Evolutionary conservation across 805 yeast genomes (phyloP).

Genomic region (Ogataea wickerhamii): DNA sequence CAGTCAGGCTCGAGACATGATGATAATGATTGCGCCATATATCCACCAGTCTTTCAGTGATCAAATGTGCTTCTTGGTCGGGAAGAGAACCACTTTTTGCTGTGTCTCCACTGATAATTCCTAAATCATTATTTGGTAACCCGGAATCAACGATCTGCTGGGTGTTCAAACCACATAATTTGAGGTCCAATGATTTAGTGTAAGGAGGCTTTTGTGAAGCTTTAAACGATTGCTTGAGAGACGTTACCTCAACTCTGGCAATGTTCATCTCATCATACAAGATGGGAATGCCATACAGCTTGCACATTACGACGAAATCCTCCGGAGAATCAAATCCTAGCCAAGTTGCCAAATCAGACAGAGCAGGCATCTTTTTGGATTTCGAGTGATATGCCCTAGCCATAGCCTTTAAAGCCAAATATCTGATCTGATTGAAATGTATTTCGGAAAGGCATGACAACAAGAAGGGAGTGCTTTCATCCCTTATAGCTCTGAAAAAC

Average conservation of each 20-base stretch:
- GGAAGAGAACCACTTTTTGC: neutral
- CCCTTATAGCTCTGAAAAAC: slow-evolving; percentile 56
- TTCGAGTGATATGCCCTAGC: slow-evolving; percentile 64
- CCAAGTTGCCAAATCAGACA: slow-evolving; percentile 41
- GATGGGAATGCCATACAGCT: slow-evolving; percentile 57
- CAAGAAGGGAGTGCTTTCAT: slow-evolving; percentile 56
- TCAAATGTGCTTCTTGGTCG: neutral
- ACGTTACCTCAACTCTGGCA: slow-evolving; percentile 39
- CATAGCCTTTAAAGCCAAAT: slow-evolving; percentile 67
- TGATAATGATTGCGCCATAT: neutral
- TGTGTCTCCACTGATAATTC: slow-evolving; percentile 5
- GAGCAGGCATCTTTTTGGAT: slow-evolving; percentile 57
- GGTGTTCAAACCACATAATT: slow-evolving; percentile 29
- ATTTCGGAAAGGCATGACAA: slow-evolving; percentile 74
- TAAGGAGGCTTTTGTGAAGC: slow-evolving; percentile 42
- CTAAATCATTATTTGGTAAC: slow-evolving; percentile 17
- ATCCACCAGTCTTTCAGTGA: slow-evolving; percentile 8
- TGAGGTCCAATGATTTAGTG: slow-evolving; percentile 40
- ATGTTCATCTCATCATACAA: slow-evolving; percentile 29
- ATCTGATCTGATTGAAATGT: slow-evolving; percentile 74
- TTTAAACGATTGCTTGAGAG: slow-evolving; percentile 35
- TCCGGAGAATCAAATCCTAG: slow-evolving; percentile 66
- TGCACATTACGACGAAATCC: slow-evolving; percentile 53
- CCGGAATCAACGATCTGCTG: slow-evolving; percentile 41
- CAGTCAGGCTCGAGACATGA: neutral